Percentiles rank a stretch among this genome's conserved stretches.
Conservation (phyloP, 2,329 filamentous ascomycete genomes). For the Neoascochyta sp. region DNA sequence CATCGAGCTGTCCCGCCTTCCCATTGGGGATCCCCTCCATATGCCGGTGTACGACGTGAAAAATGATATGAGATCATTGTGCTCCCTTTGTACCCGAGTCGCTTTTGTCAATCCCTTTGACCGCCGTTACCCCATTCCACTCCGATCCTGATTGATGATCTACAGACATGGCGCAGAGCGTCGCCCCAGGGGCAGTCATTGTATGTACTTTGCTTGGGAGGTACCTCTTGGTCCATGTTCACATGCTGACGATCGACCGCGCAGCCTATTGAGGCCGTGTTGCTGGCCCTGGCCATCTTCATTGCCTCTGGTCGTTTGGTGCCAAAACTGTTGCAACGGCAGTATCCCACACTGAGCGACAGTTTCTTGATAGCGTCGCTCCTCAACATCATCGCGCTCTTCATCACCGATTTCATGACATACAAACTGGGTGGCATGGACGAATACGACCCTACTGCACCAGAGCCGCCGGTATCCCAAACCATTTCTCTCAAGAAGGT, state of each 20-base stretch:
- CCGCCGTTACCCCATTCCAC: no score
- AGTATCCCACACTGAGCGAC: slow-evolving; percentile 14
- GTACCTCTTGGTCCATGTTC: no score
- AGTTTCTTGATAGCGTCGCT: slow-evolving; percentile 15
- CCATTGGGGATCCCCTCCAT: no score
- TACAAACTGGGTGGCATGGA: slow-evolving; percentile 18
- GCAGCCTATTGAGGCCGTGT: slow-evolving; percentile 12
- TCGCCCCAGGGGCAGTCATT: slow-evolving; percentile 10
- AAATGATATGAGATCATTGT: no score
- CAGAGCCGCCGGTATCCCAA: slow-evolving; percentile 6
- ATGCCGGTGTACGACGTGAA: no score
- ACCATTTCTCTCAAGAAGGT: slow-evolving; percentile 17
- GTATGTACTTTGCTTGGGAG: slow-evolving; percentile 2
- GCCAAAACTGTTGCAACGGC: slow-evolving; percentile 13
- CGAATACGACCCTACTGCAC: slow-evolving; percentile 5
- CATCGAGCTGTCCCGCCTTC: no score
- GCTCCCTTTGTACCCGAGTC: no score
- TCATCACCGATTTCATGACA: slow-evolving; percentile 18
- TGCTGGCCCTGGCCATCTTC: slow-evolving; percentile 10
- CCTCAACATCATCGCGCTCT: slow-evolving; percentile 14
- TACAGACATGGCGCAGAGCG: slow-evolving; percentile 8
- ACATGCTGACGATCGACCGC: slow-evolving; percentile 3
- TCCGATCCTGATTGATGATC: no score
- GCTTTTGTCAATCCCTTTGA: no score
- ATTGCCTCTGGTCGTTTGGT: slow-evolving; percentile 16